Base-by-base conservation (phyloP, 768 basidiomycete genomes). In the Kwoniella mangroviensis region DNA sequence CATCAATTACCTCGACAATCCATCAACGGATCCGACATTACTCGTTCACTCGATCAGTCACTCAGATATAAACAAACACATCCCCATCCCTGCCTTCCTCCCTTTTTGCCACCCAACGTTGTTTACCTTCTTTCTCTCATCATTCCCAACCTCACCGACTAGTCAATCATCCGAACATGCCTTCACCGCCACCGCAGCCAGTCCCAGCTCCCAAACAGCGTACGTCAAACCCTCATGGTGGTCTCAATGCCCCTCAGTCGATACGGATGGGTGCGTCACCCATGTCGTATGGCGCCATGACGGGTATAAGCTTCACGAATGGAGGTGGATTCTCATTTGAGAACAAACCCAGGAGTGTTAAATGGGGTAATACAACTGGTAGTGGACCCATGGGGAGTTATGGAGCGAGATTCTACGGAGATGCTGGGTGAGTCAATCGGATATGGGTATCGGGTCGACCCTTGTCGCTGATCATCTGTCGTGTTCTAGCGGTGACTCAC, bases 321-420 rank as follows among this genome's bases (percentile, higher is more conserved):
- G 79, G 77, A 21, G 75, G 74, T 17, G 78, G 76, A 7, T 77
- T 79, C 70, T 76, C 76, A 11, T 71, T 77, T 43, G 78, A 77
- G 63, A 68, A 71, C 28, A 60, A 68, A 40, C 66, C 69, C 24
- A 65, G 66, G 40, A 75, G 72, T 28, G 68, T 65, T 19, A 75
- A 64, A 52, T 75, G 73, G 72, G 68, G 69, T 34, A 58, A 69
- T 17, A 68, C 63, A 4, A 68, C 58, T 19, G 74, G 71, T 19
- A 61, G 67, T 54, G 71, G 41, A n/a, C 61, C 70, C 24, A 67
- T 68, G 51, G 77, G 77, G 17, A 80, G 79, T 67, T 80, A 78
- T 70, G 79, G 79, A 10, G 73, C 79, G 10, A 72, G 71, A 58
- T 80, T 80, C 65, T 80, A 80, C 52, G 76, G 75, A 21, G 75